Evolutionary conservation across 106 monocot species (phyloP).

Genomic region (Platanthera guangdongensis): DNA sequence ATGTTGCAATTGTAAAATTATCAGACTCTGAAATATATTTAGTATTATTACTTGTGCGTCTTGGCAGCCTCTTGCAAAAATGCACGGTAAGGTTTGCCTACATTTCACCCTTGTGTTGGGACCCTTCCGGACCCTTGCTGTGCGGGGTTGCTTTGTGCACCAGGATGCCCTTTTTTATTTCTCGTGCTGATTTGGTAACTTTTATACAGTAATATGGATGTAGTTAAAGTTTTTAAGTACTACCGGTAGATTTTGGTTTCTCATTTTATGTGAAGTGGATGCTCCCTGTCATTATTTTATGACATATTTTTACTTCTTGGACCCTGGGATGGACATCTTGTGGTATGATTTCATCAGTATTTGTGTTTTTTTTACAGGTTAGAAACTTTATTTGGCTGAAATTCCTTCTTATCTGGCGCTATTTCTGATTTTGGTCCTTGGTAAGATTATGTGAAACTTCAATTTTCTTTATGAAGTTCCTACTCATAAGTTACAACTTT

Average conservation of each 20-base stretch:
- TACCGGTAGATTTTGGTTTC: not conserved
- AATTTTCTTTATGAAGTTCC: not conserved
- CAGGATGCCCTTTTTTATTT: not conserved
- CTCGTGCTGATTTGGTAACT: not conserved
- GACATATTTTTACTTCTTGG: not conserved
- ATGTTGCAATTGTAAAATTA: constrained; percentile 9
- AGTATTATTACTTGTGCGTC: not conserved
- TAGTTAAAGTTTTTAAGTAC: not conserved
- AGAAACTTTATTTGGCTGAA: constrained; percentile 98
- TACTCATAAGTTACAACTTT: not conserved
- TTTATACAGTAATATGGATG: not conserved
- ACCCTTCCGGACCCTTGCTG: too few species aligned
- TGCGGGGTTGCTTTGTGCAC: too few species aligned
- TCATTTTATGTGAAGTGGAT: not conserved
- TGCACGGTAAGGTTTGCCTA: too few species aligned
- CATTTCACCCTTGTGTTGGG: too few species aligned
- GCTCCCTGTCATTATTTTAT: not conserved
- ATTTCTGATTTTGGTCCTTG: constrained; percentile 92
- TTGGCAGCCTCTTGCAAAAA: not conserved
- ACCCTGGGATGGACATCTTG: not conserved
- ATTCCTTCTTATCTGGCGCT: constrained; percentile 96
- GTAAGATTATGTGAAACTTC: constrained; percentile 29
- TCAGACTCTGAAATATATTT: not conserved
- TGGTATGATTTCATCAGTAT: not conserved
- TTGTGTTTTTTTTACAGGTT: constrained; percentile 39